Base-by-base conservation (phyloP, 2,329 filamentous ascomycete genomes). In the Leptographium radiaticola region DNA sequence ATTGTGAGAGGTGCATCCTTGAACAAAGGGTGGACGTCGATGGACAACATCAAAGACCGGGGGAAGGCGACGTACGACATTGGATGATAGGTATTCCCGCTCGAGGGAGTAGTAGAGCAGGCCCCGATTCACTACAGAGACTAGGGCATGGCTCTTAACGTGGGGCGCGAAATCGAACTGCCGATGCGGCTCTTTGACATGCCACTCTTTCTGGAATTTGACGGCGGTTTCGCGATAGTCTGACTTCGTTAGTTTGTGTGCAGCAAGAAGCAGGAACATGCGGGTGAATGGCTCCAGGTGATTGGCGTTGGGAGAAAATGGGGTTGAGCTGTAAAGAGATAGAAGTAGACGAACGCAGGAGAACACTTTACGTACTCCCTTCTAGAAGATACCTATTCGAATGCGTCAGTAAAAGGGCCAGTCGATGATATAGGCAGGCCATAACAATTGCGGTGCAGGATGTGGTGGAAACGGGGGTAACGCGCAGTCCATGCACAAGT, bases 161-260 rank as follows among this genome's bases (percentile, higher is more conserved):
- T 83, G 75, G 63, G 74, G 76, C 65, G 81, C 81, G 67, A 84
- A 84, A 57, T 76, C 71, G 58, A 84, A 77, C 57, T 81, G 71
- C 62, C 75, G 75, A 65, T 83, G 79, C 61, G 81, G 81, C 67
- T 79, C 73, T 62, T 74, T 71, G 59, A 81, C 70, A 67, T 80
- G 75, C 81, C 81, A 84, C 70, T 84, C 80, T 65, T 83, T 83
- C 63, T 83, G 80, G 61, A 84, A 78, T 65, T 81, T 82, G 68
- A 79, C 76, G 53, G 81, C 81, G 45, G 81, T 82, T 66, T 84
- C 81, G 68, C 77, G 76, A 71, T 82, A 84, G 71, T 83, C 81
- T 84, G 70, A 33, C 3, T 53, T 10, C n/a, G 56, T 62, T 56
- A 60, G 56, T 52, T 43, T 25, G 44, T 33, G 36, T 30, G 10